Base-by-base conservation (phyloP, 495 filamentous ascomycete genomes). In the Annulohypoxylon nitens region DNA sequence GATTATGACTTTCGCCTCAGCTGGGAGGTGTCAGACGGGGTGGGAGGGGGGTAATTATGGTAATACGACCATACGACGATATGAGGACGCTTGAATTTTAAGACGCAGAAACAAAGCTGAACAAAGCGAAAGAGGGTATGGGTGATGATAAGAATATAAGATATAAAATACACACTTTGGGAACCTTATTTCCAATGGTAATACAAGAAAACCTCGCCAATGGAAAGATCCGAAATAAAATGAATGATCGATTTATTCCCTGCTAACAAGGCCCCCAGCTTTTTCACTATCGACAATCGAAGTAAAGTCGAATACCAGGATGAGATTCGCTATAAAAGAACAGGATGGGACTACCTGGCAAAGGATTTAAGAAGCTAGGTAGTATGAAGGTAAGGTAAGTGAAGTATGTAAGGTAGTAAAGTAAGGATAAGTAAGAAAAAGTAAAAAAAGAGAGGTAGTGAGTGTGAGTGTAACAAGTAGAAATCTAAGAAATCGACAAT, bases 401-500 rank as follows among this genome's bases (percentile, higher is more conserved):
- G 14, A n/a, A 11, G 12, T 14, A 43, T 11, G 39, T 4, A 14
- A 43, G 12, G 50, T 12, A 54, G 14, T 8, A 10, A 23, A 9
- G 23, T 25, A 23, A 26, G 50, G 50, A 26, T 26, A 54, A n/a
- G 50, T 30, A 54, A 26, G 12, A 25, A n/a, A 20, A 50, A 50
- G 16, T 23, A 51, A 51, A 25, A 23, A 23, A 23, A 23, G 20
- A 23, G 20, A 23, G 20, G 20, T 23, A 23, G 20, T 23, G 20
- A 23, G 20, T 23, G 20, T 7, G 47, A 50, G 10, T 50, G 48
- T 25, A 51, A 51, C 48, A 51, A 26, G 50, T 33, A 54, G 50
- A 25, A 58, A 47, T 57, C 16, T 36, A 43, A 54, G 50, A 39
- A 58, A 47, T 57, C 16, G 57, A 60, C 57, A 30, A 30, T 6